These are phyloP conservation scores for Pugionium dolabratum DNA, from an alignment of 345 rosid genomes.

Conservation along the genomic window DNA sequence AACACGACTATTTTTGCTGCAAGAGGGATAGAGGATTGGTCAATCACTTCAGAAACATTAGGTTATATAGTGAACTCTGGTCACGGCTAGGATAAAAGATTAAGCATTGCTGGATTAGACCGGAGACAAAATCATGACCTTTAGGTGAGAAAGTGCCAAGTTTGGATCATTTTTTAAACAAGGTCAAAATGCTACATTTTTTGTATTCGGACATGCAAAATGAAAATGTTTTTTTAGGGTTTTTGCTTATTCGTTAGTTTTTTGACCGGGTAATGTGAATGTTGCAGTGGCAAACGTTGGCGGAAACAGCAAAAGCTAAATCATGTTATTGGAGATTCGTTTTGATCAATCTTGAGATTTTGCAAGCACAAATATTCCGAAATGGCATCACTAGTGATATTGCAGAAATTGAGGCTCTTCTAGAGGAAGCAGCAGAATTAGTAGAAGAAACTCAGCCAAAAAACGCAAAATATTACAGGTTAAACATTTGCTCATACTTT, in stretches of 20 bases:
- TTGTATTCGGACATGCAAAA: conserved; percentile 12
- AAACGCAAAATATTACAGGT: conserved; percentile 90
- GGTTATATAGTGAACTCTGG: not conserved
- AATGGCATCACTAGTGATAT: conserved; percentile 54
- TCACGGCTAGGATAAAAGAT: not conserved
- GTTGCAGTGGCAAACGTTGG: conserved; percentile 85
- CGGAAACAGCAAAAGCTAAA: conserved; percentile 66
- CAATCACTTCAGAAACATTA: conserved; percentile 17
- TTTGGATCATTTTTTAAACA: not conserved
- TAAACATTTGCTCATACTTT: not conserved
- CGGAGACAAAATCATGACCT: not conserved
- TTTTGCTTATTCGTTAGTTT: conserved; percentile 28
- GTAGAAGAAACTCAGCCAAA: conserved; percentile 74
- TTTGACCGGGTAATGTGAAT: conserved; percentile 15
- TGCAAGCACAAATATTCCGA: conserved; percentile 63
- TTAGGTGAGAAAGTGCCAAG: conserved; percentile 5
- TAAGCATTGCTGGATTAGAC: conserved; percentile 3
- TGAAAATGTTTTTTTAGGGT: not conserved
- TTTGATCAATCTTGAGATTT: conserved; percentile 67
- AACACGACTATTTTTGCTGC: not conserved
- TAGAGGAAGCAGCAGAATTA: conserved; percentile 98
- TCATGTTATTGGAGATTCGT: conserved; percentile 94
- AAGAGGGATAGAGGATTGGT: conserved; percentile 3
- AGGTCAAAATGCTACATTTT: not conserved
- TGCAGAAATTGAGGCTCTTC: conserved; percentile 79